Evolutionary conservation across 2,329 filamentous ascomycete species (phyloP), one percentile per base, ranked within the genome.

Genomic region (Fusarium subtropicale): DNA sequence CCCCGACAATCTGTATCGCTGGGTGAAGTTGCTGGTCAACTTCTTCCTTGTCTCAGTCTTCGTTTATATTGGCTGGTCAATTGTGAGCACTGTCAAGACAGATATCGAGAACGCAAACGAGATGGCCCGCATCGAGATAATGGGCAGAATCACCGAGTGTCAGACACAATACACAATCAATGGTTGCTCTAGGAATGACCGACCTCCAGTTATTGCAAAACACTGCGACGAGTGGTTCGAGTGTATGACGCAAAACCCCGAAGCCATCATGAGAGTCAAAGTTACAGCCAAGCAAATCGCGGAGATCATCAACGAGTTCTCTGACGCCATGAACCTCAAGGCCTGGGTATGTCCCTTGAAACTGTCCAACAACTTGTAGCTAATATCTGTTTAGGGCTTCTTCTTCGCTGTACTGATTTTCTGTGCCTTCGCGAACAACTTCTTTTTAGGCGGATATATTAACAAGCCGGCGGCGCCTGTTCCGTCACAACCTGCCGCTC

Each of bases 241-340:
- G 33, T 98, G 96, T 80, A 97, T 97, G 93, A 89, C 90, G 69
- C 88, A 91, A 69, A 92, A 97, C 75, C 90, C 94, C 1, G 85
- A 90, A 45, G 88, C 89, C 58, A 89, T 97, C 58, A 94, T 92
- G 71, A 86, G 91, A 38, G 91, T 95, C 42, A 91, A 90, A 74
- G 89, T 97, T 39, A 93, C 91, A 20, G 94, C 93, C 7, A 91
- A 92, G 75, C 96, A 94, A 28, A 92, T 97, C 76, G 95, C 95
- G 1, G 89, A 93, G 76, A 97, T 99, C 41, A 91, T 98, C 79
- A 97, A 98, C 77, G 91, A 91, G 74, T 97, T 98, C 78, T 90
- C 97, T 7, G 93, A 97, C 73, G 90, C 92, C 8, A 94, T 98
- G 79, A 93, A 91, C 68, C 91, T 93, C 79, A 97, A 97, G 79